Percentiles rank a stretch among this genome's conserved stretches.
phyloP scores from a whole-genome alignment of 495 filamentous ascomycete species.

The Choiromyces venosus region DNA sequence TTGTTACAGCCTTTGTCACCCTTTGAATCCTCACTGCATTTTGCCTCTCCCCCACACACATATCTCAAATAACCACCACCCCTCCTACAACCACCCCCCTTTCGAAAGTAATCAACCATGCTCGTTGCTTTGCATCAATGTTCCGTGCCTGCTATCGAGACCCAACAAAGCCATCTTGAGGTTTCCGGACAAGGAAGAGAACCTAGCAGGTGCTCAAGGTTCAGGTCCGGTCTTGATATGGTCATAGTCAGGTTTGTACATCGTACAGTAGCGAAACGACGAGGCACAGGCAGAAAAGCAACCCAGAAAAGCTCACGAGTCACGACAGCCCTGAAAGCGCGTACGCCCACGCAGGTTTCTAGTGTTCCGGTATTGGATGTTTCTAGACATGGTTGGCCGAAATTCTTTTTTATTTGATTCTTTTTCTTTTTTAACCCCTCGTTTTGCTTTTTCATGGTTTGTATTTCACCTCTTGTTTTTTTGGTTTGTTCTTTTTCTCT shows the following conservation, averaged over 20 bases:
- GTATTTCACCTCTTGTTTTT: conserved; percentile 18
- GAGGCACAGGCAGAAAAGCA: conserved; percentile 22
- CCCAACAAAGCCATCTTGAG: conserved; percentile 33
- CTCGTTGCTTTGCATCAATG: conserved; percentile 34
- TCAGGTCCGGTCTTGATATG: conserved; percentile 14
- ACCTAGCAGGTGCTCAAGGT: conserved; percentile 34
- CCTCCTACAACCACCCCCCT: conserved; percentile 21
- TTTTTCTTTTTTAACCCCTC: not conserved
- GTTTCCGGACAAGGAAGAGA: conserved; percentile 32
- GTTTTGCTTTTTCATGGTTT: conserved; percentile 13
- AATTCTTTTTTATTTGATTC: conserved; percentile 27
- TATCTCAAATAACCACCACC: not conserved
- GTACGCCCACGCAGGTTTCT: conserved; percentile 34
- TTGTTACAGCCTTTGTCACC: conserved; percentile 19
- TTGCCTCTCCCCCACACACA: conserved; percentile 21
- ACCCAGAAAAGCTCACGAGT: conserved; percentile 20
- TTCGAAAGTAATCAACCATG: conserved; percentile 11
- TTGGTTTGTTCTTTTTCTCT: conserved; percentile 19
- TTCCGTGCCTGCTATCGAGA: conserved; percentile 34
- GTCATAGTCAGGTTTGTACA: conserved; percentile 36
- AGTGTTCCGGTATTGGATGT: not conserved
- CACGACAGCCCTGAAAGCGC: conserved; percentile 24
- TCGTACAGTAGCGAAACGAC: conserved; percentile 18
- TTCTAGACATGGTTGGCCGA: conserved; percentile 21
- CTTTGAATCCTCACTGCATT: conserved; percentile 31